These are phyloP conservation scores for Holtermanniella nyarrowii DNA, from an alignment of 768 basidiomycete species.

Conservation along the genomic window DNA sequence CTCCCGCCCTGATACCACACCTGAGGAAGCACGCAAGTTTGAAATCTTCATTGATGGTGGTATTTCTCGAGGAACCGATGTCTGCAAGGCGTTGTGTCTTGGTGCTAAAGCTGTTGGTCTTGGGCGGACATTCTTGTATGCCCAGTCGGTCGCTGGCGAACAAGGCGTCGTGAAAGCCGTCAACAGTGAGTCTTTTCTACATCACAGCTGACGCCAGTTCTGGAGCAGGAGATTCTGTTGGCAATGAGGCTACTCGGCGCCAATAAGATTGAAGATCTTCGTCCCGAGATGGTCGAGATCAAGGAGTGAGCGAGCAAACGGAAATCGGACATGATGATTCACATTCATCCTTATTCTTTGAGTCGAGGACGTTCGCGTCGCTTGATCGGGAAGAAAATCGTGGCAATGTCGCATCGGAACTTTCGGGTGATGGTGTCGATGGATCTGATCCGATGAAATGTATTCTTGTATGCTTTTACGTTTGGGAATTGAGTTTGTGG, in stretches of 20 bases:
- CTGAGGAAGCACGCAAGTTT: slow-evolving; percentile 10
- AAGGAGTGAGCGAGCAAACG: slow-evolving; percentile 9
- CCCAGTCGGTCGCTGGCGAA: slow-evolving; percentile 30
- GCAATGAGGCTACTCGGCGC: slow-evolving; percentile 70
- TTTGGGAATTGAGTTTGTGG: too few species aligned
- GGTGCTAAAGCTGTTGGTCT: slow-evolving; percentile 38
- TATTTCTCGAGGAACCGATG: slow-evolving; percentile 28
- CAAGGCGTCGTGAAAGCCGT: slow-evolving; percentile 33
- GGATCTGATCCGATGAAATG: background rate
- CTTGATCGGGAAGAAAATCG: background rate
- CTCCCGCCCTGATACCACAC: background rate
- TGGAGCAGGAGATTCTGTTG: slow-evolving; percentile 66
- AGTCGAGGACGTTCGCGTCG: background rate
- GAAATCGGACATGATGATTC: background rate
- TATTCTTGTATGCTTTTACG: background rate
- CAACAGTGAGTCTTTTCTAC: slow-evolving; percentile 18
- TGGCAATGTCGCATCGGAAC: background rate
- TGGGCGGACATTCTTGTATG: slow-evolving; percentile 32
- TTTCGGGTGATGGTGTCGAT: background rate
- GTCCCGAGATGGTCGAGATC: slow-evolving; percentile 58
- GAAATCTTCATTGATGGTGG: slow-evolving; percentile 29
- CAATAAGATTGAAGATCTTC: slow-evolving; percentile 53
- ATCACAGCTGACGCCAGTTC: slow-evolving; percentile 38
- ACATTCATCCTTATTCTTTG: background rate
- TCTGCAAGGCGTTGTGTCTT: slow-evolving; percentile 37